These are phyloP conservation scores for Trypanosoma melophagium DNA, from an alignment of 208 protist genomes.

Conservation along the genomic window DNA sequence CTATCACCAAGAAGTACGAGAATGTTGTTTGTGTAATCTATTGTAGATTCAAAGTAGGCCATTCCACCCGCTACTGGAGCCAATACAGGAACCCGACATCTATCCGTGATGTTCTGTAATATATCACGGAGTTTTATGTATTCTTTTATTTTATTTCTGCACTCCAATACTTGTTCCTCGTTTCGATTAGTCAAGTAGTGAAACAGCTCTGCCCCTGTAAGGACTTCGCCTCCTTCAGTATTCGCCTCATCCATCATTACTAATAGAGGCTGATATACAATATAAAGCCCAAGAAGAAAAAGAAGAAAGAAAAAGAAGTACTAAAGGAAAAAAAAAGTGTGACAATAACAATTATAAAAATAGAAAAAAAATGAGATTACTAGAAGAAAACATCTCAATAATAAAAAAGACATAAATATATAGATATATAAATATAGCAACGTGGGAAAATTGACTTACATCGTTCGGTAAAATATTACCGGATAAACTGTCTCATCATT, in stretches of 20 bases:
- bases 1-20: slow-evolving; percentile 84
- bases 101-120: slow-evolving; percentile 51
- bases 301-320: not conserved
- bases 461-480: too few species aligned
- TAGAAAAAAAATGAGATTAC: slow-evolving; percentile 12
- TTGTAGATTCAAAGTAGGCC: slow-evolving; percentile 77
- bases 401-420: too few species aligned
- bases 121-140: slow-evolving; percentile 57
- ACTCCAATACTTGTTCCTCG: slow-evolving; percentile 36
- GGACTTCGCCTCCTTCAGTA: slow-evolving; percentile 43
- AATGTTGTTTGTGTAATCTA: slow-evolving; percentile 82
- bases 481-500: not conserved
- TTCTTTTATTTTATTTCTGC: slow-evolving; percentile 32
- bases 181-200: slow-evolving; percentile 60
- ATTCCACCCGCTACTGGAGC: slow-evolving; percentile 81
- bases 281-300: not conserved
- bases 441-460: too few species aligned
- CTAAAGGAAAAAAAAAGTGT: slow-evolving; percentile 6
- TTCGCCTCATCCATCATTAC: slow-evolving; percentile 16
- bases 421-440: too few species aligned
- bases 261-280: not conserved
- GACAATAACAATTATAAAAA: not conserved
- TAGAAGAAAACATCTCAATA: not conserved
- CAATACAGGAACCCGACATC: slow-evolving; percentile 55
- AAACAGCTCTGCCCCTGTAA: slow-evolving; percentile 74